Evolutionary conservation across 2,329 filamentous ascomycete genomes (phyloP).

Genomic region (Diaporthe caulivora): DNA sequence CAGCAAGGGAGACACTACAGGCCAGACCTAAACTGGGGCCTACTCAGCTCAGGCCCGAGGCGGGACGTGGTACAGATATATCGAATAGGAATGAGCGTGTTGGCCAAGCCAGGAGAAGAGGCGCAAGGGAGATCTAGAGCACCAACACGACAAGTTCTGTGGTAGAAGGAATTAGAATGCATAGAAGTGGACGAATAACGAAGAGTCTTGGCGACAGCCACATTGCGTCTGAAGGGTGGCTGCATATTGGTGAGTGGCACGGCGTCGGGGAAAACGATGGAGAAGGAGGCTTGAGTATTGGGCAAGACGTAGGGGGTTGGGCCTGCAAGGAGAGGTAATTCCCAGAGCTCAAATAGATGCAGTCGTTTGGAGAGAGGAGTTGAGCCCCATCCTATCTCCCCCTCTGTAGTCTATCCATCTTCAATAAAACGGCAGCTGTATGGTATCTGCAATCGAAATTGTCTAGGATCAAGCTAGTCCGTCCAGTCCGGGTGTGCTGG

Average conservation of each 20-base stretch:
- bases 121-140: slow-evolving; percentile 24
- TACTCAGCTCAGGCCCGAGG: background rate
- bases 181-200: slow-evolving; percentile 7
- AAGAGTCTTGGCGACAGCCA: slow-evolving; percentile 23
- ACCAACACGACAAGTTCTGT: background rate
- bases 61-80: background rate
- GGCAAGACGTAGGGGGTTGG: background rate
- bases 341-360: background rate
- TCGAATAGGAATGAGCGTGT: background rate
- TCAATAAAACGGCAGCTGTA: background rate
- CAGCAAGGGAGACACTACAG: slow-evolving; percentile 1
- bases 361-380: background rate
- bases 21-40: background rate
- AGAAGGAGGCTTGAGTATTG: background rate
- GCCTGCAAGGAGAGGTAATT: no score
- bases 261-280: background rate
- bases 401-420: no score
- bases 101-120: slow-evolving; percentile 15
- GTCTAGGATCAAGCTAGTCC: background rate
- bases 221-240: slow-evolving; percentile 6
- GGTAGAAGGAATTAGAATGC: background rate
- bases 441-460: no score
- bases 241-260: slow-evolving; percentile 6
- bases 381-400: no score
- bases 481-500: no score